Percentiles rank a stretch among this genome's conserved stretches.
phyloP scores from a whole-genome alignment of 352 stramenopile species.

The Globisporangium okanoganense region DNA sequence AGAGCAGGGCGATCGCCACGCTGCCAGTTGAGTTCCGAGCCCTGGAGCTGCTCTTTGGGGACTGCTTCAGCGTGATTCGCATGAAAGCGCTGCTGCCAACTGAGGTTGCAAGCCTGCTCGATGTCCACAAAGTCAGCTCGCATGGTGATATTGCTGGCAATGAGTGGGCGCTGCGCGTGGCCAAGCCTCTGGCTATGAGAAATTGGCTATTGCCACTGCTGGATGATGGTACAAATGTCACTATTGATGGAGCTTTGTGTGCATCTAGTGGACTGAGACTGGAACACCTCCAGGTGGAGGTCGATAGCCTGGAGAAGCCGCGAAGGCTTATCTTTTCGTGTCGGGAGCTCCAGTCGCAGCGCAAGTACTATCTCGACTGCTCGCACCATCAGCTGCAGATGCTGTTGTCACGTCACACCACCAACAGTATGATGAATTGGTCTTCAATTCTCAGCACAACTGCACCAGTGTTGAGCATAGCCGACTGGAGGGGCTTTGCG shows the following conservation, averaged over 20 bases:
- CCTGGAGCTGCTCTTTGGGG: conserved; percentile 12
- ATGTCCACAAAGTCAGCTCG: not conserved
- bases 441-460: not conserved
- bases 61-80: not conserved
- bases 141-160: not conserved
- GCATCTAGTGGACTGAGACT: conserved; percentile 12
- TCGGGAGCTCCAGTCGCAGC: conserved; percentile 40
- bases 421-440: not conserved
- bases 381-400: conserved; percentile 31
- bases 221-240: not conserved
- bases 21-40: conserved; percentile 1
- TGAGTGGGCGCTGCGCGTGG: conserved; percentile 6
- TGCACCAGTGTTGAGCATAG: conserved; percentile 10
- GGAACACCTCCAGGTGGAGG: conserved; percentile 35
- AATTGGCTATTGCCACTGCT: not conserved
- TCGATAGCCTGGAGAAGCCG: conserved; percentile 36
- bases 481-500: conserved; percentile 27
- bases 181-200: conserved; percentile 8
- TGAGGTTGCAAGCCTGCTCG: not conserved
- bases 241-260: not conserved
- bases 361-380: conserved; percentile 42
- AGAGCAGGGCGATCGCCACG: conserved; percentile 3
- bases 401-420: conserved; percentile 2
- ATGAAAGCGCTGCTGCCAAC: not conserved
- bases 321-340: conserved; percentile 50